Base-by-base conservation (phyloP, 129 eudicot species). In the Helichrysum umbraculigerum region DNA sequence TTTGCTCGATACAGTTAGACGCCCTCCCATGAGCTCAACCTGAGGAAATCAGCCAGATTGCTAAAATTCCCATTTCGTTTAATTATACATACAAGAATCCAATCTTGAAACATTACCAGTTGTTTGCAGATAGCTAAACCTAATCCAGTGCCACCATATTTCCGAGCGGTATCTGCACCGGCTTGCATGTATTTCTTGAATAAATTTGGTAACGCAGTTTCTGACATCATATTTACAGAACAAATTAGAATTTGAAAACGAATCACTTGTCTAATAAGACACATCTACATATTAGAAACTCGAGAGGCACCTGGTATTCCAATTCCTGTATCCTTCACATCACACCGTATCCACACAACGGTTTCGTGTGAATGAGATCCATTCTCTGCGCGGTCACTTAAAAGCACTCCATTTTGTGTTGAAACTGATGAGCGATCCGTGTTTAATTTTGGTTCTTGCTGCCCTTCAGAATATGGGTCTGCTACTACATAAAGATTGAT, bases 21-120 rank as follows among this genome's bases (percentile, higher is more conserved):
- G 91, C 61, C 97, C 98, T 61, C 98, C 98, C 98, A 93, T 93
- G 34, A 93, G 96, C 80, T 93, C 98, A 79, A 87, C 98, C 98
- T 93, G 54, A 17, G 32, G 41, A 44, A 28, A 39, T 51, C 72
- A 54, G 56, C 57, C 69, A 37, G 68, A 29, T 19, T 57, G 52
- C 76, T 59, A 66, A 25, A 76, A 62, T 41, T 65, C 62, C 69
- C 62, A 51, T 64, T 51, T 21, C 10, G 15, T 63, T 51, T 20
- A 52, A 67, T 57, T 28, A 75, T 8, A 50, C 52, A 64, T 35
- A 77, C 37, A 22, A 37, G 20, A 37, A 60, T 59, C 19, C 61
- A 58, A 58, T 22, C 61, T 6, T 42, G 47, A 44, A 66, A 74
- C 57, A 21, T 74, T 84, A 93, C 98, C 98, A 93, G 79, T 44